Evolutionary conservation across 2,329 filamentous ascomycete genomes (phyloP).

Genomic region (Penicillium sp.): DNA sequence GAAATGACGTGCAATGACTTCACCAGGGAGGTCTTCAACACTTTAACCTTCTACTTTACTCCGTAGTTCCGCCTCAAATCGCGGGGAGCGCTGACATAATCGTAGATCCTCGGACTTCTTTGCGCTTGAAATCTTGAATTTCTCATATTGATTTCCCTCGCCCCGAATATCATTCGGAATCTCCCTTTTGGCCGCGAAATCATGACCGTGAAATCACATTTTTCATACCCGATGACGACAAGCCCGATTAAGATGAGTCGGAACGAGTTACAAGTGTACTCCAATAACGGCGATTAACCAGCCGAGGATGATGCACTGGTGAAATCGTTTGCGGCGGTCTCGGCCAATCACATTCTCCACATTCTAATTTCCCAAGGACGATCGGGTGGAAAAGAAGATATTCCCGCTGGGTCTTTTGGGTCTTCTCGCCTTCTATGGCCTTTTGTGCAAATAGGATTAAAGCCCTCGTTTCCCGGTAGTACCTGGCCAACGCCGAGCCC

Average conservation of each 20-base stretch:
- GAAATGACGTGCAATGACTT: conserved; percentile 25
- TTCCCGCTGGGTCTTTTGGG: conserved; percentile 26
- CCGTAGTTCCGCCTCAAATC: conserved; percentile 7
- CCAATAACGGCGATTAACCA: conserved; percentile 27
- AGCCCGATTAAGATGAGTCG: background rate
- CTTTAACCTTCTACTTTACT: background rate
- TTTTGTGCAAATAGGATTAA: conserved; percentile 7
- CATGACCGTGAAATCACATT: background rate
- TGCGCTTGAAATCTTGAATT: background rate
- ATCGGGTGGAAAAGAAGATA: conserved; percentile 30
- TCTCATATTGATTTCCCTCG: conserved; percentile 12
- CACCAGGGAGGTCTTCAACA: conserved; percentile 7
- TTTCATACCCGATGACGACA: conserved; percentile 11
- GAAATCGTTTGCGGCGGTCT: conserved; percentile 19
- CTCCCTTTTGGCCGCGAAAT: background rate
- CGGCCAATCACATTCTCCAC: conserved; percentile 23
- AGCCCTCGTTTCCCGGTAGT: conserved; percentile 6
- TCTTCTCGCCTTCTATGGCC: background rate
- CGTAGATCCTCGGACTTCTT: conserved; percentile 8
- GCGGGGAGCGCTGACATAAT: conserved; percentile 18
- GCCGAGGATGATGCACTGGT: conserved; percentile 25
- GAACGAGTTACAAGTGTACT: conserved; percentile 2
- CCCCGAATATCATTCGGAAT: conserved; percentile 13
- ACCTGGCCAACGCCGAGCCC: conserved; percentile 1
- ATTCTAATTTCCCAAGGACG: conserved; percentile 15